Evolutionary conservation across 805 yeast genomes (phyloP).

Genomic region (Schwanniomyces pseudopolymorphus): DNA sequence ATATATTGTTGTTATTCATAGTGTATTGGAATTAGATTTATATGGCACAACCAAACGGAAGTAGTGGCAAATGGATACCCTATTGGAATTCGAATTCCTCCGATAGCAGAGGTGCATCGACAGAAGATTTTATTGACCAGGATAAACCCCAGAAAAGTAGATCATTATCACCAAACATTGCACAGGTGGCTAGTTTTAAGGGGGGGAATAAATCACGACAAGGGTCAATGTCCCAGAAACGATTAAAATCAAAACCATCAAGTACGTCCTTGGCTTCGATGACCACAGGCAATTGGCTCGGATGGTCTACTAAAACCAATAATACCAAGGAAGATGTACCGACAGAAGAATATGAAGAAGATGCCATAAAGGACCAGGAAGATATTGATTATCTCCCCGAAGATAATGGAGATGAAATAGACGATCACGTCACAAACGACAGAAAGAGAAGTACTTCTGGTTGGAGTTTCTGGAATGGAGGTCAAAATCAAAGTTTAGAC

Average conservation of each 20-base stretch:
- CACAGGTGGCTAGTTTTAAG: background rate
- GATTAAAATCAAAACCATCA: constrained; percentile 16
- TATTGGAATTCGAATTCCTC: constrained; percentile 4
- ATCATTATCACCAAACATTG: background rate
- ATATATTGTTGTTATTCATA: background rate
- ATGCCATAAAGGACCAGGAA: constrained; percentile 1
- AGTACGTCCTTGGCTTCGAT: constrained; percentile 22
- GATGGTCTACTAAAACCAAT: constrained; percentile 17
- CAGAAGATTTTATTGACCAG: background rate
- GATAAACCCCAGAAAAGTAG: background rate
- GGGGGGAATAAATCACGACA: background rate
- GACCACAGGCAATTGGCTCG: constrained; percentile 27
- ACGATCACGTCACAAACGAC: constrained; percentile 24
- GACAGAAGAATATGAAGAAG: constrained; percentile 8
- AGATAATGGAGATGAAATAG: constrained; percentile 31
- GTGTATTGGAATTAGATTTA: background rate
- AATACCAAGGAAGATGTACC: constrained; percentile 5
- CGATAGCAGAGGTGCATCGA: background rate
- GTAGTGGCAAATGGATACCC: constrained; percentile 6
- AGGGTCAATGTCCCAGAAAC: background rate
- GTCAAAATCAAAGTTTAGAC: constrained; percentile 7
- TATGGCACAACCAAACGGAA: constrained; percentile 1
- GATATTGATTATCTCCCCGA: constrained; percentile 16
- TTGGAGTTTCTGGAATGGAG: constrained; percentile 39
- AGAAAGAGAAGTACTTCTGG: constrained; percentile 21